Percentiles rank a stretch among this genome's conserved stretches.
Conservation (phyloP, 208 protist genomes). For the Porcisia hertigi region DNA sequence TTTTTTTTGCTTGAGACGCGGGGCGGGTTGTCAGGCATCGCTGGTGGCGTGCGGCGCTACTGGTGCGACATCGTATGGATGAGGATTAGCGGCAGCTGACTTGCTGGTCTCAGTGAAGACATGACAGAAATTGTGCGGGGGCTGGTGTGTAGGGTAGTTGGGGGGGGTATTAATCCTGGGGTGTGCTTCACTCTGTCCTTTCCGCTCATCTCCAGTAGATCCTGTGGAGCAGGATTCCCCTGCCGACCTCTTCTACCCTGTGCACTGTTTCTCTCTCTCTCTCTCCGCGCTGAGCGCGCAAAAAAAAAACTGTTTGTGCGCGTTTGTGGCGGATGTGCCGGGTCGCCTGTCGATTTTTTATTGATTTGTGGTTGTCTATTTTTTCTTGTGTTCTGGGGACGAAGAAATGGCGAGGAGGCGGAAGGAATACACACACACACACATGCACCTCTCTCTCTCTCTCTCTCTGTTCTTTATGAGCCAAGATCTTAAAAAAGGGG, state of each 20-base stretch:
- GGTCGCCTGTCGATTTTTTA: not conserved
- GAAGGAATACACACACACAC: too few species aligned
- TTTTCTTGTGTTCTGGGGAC: too few species aligned
- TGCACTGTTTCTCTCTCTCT: not conserved
- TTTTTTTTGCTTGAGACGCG: conserved; percentile 10
- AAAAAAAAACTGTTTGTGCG: not conserved
- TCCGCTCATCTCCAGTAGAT: not conserved
- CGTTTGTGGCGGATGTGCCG: not conserved
- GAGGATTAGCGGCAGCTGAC: not conserved
- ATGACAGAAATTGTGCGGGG: not conserved
- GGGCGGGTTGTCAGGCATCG: not conserved
- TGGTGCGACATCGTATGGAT: not conserved
- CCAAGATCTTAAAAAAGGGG: not conserved
- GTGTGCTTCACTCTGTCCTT: not conserved
- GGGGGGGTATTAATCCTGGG: not conserved
- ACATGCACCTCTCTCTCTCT: too few species aligned
- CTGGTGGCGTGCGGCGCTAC: not conserved
- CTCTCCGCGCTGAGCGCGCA: not conserved
- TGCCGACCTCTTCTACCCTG: not conserved
- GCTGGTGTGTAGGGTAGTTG: not conserved
- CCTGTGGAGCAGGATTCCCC: not conserved
- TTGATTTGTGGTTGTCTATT: too few species aligned
- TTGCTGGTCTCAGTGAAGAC: not conserved
- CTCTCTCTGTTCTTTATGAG: not conserved
- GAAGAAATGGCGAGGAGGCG: too few species aligned